Evolutionary conservation across 176 grass and related monocot species (phyloP), one percentile per base, ranked within the genome.

Genomic region (Leersia perrieri): DNA sequence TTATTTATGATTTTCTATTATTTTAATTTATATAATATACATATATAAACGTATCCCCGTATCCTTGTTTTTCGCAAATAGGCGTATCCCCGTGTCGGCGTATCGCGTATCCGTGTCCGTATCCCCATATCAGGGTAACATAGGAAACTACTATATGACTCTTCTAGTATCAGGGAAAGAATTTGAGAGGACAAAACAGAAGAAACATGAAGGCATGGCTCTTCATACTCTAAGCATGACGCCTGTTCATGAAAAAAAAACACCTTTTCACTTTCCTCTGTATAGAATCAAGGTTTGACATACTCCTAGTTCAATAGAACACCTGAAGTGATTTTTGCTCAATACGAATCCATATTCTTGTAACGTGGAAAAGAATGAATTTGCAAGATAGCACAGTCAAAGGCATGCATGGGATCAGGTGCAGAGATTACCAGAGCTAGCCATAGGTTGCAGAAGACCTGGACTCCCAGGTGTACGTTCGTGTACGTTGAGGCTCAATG

Each of bases 301-400:
- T 28, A n/a, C n/a, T n/a, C n/a, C n/a, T n/a, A 28, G 9, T 15
- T 32, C 1, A 2, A 51, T 18, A 5, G 25, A 76, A 30, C 41
- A 12, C 26, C 34, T n/a, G 11, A n/a, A 18, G 33, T 11, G 20
- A 23, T 29, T 29, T 29, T 33, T 49, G 13, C 18, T 73, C 68
- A 36, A 42, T 71, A 71, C 78, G 76, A 84, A 87, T 28, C 80
- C 84, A 69, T 78, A 77, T 66, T 80, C 69, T 81, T 81, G 80
- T 6, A 32, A 69, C 14, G 49, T 18, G 27, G 69, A 31, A 55
- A 39, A 32, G 64, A 38, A 38, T 34, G 38, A 13, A 49, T 65
- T 41, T 28, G 27, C 14, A 80, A 25, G 11, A 67, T 28, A 6
- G 31, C 44, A 36, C 30, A 63, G 67, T 51, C 75, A 79, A 78